Evolutionary conservation across 2,329 filamentous ascomycete genomes (phyloP).

Genomic region (Didymella arachidicola): DNA sequence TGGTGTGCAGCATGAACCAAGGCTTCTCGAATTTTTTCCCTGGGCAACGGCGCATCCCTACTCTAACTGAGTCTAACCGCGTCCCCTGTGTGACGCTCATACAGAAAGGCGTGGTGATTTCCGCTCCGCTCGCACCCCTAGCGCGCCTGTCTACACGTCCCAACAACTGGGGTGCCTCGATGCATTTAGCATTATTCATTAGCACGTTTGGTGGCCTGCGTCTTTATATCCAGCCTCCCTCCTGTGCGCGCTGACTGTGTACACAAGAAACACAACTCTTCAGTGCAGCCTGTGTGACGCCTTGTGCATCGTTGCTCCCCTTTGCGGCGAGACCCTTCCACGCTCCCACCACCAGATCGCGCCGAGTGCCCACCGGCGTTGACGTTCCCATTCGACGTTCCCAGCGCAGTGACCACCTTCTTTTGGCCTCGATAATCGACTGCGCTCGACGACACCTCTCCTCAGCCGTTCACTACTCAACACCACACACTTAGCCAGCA

Average conservation of each 20-base stretch:
- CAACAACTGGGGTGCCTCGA: conserved; percentile 27
- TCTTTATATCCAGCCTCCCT: conserved; percentile 34
- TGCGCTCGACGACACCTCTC: conserved; percentile 22
- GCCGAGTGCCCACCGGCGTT: conserved; percentile 26
- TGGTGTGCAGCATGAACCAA: not conserved
- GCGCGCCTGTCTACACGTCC: conserved; percentile 38
- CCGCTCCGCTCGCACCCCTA: conserved; percentile 44
- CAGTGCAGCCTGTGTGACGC: conserved; percentile 37
- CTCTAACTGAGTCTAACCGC: conserved; percentile 11
- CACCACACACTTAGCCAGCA: conserved; percentile 48
- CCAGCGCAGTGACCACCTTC: conserved; percentile 29
- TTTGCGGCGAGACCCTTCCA: conserved; percentile 27
- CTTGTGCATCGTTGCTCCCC: conserved; percentile 27
- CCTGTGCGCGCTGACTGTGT: conserved; percentile 28
- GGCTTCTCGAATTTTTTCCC: conserved; percentile 22
- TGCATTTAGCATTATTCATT: not conserved
- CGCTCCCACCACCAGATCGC: conserved; percentile 33
- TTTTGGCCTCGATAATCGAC: conserved; percentile 28
- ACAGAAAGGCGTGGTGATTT: conserved; percentile 28
- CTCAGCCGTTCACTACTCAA: conserved; percentile 33
- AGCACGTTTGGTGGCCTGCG: conserved; percentile 15
- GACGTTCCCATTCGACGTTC: conserved; percentile 25
- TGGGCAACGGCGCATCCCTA: conserved; percentile 24
- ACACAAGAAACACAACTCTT: conserved; percentile 32
- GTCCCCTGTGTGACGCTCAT: conserved; percentile 29